Evolutionary conservation across 2,329 filamentous ascomycete species (phyloP).

Genomic region (Colletotrichum magnum): DNA sequence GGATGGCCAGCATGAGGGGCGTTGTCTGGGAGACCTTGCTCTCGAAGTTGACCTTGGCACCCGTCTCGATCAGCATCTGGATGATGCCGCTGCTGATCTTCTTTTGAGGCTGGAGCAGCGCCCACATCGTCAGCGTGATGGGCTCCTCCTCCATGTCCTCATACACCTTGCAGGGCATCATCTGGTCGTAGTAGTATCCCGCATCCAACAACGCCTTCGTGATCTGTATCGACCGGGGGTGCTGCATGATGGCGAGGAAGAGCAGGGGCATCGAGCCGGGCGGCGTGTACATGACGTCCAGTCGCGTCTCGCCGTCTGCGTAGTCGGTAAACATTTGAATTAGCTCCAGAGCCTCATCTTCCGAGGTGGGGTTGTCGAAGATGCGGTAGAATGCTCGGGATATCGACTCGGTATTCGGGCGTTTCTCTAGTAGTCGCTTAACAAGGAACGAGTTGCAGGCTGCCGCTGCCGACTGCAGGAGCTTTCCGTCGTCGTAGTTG

Average conservation of each 20-base stretch:
- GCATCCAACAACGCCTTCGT: slow-evolving; percentile 67
- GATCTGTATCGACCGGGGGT: slow-evolving; percentile 68
- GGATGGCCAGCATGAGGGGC: slow-evolving; percentile 72
- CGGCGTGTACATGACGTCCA: slow-evolving; percentile 65
- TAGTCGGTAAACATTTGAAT: slow-evolving; percentile 67
- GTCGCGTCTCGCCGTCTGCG: slow-evolving; percentile 59
- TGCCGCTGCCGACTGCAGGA: slow-evolving; percentile 67
- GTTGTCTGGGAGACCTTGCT: slow-evolving; percentile 67
- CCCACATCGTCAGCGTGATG: slow-evolving; percentile 72
- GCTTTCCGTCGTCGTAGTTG: slow-evolving; percentile 63
- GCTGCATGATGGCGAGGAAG: slow-evolving; percentile 66
- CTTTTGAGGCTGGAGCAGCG: slow-evolving; percentile 74
- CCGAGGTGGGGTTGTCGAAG: slow-evolving; percentile 64
- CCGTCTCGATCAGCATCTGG: slow-evolving; percentile 66
- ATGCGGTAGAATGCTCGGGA: slow-evolving; percentile 69
- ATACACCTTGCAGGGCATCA: slow-evolving; percentile 58
- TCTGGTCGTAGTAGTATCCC: slow-evolving; percentile 73
- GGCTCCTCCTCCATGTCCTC: slow-evolving; percentile 66
- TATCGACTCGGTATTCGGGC: slow-evolving; percentile 65
- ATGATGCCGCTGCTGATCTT: slow-evolving; percentile 72
- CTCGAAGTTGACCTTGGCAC: slow-evolving; percentile 71
- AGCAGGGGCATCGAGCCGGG: slow-evolving; percentile 63
- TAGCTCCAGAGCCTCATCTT: slow-evolving; percentile 65
- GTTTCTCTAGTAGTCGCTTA: slow-evolving; percentile 62
- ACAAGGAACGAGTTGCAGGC: slow-evolving; percentile 66